Conservation (phyloP, 805 yeast genomes). For the Hanseniaspora hatyaiensis region DNA sequence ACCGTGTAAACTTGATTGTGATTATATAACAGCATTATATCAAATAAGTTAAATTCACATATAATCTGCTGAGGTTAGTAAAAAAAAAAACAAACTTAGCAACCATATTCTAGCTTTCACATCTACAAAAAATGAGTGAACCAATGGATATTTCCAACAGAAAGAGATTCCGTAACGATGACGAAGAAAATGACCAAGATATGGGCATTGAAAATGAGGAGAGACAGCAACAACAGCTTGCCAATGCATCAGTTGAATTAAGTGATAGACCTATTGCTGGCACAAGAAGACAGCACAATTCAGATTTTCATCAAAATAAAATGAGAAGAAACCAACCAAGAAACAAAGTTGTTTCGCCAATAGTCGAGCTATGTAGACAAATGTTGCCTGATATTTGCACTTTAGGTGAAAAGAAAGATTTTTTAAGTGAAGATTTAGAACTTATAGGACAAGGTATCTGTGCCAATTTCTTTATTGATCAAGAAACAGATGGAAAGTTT, state of each 20-base stretch:
- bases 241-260: neutral
- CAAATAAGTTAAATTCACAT: neutral
- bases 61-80: neutral
- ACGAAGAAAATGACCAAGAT: conserved; percentile 6
- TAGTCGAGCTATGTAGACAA: conserved; percentile 36
- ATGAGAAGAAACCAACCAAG: conserved; percentile 15
- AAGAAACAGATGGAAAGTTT: conserved; percentile 29
- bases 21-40: neutral
- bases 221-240: neutral
- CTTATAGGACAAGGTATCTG: conserved; percentile 56
- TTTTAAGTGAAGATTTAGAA: conserved; percentile 50
- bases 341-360: conserved; percentile 12
- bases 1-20: too few species aligned
- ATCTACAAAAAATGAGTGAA: conserved; percentile 8
- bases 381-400: conserved; percentile 43
- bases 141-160: neutral
- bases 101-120: too few species aligned
- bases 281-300: conserved; percentile 5
- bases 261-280: conserved; percentile 11
- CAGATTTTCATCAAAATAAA: conserved; percentile 5
- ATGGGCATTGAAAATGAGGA: conserved; percentile 9
- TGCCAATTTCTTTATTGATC: conserved; percentile 50
- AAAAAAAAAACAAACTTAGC: neutral
- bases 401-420: conserved; percentile 45
- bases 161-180: conserved; percentile 15